phyloP scores from a whole-genome alignment of 148 eudicot genomes.

The Vaccinium myrtillus region DNA sequence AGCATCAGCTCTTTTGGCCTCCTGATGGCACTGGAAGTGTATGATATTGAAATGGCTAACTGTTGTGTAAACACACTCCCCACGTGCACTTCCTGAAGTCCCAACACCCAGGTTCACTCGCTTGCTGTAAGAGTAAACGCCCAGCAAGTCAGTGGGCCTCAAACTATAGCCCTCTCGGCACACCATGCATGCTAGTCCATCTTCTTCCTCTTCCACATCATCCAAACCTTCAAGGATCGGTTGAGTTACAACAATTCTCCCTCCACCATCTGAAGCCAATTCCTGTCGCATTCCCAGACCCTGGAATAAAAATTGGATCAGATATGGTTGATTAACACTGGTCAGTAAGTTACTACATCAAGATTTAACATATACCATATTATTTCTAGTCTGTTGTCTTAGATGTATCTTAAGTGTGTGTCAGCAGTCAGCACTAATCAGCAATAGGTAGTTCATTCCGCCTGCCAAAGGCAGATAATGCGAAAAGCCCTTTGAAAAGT shows the following conservation, averaged over 20 bases:
- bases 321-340: neutral
- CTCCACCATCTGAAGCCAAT: constrained; percentile 88
- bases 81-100: constrained; percentile 73
- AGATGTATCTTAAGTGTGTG: neutral
- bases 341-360: neutral
- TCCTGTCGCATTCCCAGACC: constrained; percentile 86
- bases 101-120: constrained; percentile 90
- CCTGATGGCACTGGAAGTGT: constrained; percentile 98
- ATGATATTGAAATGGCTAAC: constrained; percentile 98
- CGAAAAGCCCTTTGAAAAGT: neutral
- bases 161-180: constrained; percentile 95
- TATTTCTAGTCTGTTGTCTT: neutral
- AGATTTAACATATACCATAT: neutral
- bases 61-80: constrained; percentile 95
- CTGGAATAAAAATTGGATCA: constrained; percentile 31
- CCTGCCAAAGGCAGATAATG: neutral
- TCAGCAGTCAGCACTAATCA: neutral
- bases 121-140: constrained; percentile 92
- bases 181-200: constrained; percentile 98
- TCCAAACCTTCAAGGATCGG: constrained; percentile 94
- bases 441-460: neutral
- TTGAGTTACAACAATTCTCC: constrained; percentile 76
- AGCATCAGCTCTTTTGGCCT: constrained; percentile 98
- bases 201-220: constrained; percentile 96
- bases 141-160: constrained; percentile 80